Percentiles rank a stretch among this genome's conserved stretches.
These are phyloP conservation scores for Plectranthus barbatus DNA, from an alignment of 257 asterid genomes.

Conservation along the genomic window DNA sequence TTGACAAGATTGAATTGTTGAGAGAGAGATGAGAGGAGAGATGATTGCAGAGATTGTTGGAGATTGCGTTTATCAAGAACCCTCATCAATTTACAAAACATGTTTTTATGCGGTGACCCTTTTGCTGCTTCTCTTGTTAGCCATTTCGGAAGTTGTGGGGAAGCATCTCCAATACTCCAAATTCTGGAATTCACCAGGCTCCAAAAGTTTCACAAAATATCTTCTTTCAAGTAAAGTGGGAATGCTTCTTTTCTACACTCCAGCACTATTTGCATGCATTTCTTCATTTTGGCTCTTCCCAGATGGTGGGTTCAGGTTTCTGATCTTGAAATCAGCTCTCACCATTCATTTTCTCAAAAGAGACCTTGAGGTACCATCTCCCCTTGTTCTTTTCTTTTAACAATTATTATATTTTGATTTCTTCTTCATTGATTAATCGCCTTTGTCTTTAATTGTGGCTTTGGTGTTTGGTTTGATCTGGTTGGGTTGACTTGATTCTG, in stretches of 20 bases:
- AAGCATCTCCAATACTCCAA: slow-evolving; percentile 67
- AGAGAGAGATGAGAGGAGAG: background rate
- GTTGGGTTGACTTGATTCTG: background rate
- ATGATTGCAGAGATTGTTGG: slow-evolving; percentile 11
- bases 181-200: slow-evolving; percentile 39
- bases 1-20: background rate
- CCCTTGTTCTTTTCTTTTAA: background rate
- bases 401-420: background rate
- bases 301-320: slow-evolving; percentile 45
- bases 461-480: background rate
- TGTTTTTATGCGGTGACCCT: slow-evolving; percentile 21
- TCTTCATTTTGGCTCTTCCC: slow-evolving; percentile 45
- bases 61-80: slow-evolving; percentile 22
- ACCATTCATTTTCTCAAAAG: slow-evolving; percentile 64
- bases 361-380: slow-evolving; percentile 54
- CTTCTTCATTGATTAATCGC: background rate
- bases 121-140: slow-evolving; percentile 20
- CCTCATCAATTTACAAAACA: slow-evolving; percentile 26
- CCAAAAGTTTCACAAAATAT: slow-evolving; percentile 1
- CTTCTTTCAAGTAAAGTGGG: slow-evolving; percentile 47
- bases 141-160: slow-evolving; percentile 39
- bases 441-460: background rate
- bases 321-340: slow-evolving; percentile 44
- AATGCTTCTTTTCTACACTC: slow-evolving; percentile 52
- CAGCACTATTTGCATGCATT: slow-evolving; percentile 46